These are phyloP conservation scores for Quercus agrifolia DNA, from an alignment of 306 rosid genomes.

Conservation along the genomic window DNA sequence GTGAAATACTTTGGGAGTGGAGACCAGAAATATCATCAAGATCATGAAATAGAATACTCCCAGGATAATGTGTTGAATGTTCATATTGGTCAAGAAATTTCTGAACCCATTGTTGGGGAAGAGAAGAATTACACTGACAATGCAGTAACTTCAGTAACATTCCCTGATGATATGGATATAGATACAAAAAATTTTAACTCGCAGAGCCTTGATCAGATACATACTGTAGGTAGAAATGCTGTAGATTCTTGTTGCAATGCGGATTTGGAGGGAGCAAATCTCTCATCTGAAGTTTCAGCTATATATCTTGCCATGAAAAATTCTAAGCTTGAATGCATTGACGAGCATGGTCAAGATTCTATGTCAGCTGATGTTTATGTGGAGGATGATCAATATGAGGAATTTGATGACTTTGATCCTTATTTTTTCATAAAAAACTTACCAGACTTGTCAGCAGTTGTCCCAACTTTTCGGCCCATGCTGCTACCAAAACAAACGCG, in stretches of 20 bases:
- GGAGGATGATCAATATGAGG: conserved; percentile 79
- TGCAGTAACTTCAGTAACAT: conserved; percentile 15
- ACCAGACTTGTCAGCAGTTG: conserved; percentile 81
- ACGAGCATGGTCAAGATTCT: conserved; percentile 87
- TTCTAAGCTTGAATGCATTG: conserved; percentile 88
- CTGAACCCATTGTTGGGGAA: conserved; percentile 10
- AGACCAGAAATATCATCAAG: conserved; percentile 44
- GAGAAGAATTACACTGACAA: conserved; percentile 22
- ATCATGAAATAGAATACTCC: conserved; percentile 30
- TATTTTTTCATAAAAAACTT: conserved; percentile 91
- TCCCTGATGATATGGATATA: conserved; percentile 38
- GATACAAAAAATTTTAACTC: conserved; percentile 20
- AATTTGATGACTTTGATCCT: conserved; percentile 89
- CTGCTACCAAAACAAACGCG: conserved; percentile 96
- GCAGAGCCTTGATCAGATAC: conserved; percentile 14
- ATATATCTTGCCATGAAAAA: conserved; percentile 79
- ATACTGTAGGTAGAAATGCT: conserved; percentile 31
- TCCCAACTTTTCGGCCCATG: conserved; percentile 85
- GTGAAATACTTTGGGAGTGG: conserved; percentile 63
- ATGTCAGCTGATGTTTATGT: conserved; percentile 64
- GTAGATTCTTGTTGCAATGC: conserved; percentile 35
- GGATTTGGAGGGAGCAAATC: conserved; percentile 57
- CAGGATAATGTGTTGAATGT: conserved; percentile 34
- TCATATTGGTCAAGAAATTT: conserved; percentile 39
- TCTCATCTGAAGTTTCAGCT: conserved; percentile 78